A percentile compares a stretch with the other conserved stretches of the same genome.
Conservation (phyloP, 305 asterid genomes). For the Rubia peregrina region DNA sequence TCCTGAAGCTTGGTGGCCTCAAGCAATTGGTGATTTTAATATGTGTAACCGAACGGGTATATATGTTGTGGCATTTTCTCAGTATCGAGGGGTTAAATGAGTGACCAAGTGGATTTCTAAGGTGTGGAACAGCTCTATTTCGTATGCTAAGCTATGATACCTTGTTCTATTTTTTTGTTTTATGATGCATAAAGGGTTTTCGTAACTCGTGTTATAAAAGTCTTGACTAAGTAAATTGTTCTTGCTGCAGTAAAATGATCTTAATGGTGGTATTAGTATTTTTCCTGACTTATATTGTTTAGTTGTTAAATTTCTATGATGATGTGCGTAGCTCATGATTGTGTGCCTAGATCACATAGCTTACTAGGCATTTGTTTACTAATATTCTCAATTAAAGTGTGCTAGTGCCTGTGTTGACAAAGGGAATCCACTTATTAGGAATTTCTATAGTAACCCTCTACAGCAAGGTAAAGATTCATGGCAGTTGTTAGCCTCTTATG, state of each 20-base stretch:
- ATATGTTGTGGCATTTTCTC: slow-evolving; percentile 74
- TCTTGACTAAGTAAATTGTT: neutral
- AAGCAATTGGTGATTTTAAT: slow-evolving; percentile 70
- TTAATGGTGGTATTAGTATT: neutral
- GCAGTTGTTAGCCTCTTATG: neutral
- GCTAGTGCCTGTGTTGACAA: slow-evolving; percentile 85
- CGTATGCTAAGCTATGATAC: neutral
- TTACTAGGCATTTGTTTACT: neutral
- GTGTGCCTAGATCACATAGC: neutral
- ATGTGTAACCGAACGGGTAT: slow-evolving; percentile 88
- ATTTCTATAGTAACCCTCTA: slow-evolving; percentile 86
- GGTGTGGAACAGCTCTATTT: slow-evolving; percentile 37
- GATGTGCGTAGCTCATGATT: neutral
- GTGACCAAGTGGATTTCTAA: slow-evolving; percentile 97
- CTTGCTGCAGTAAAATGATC: neutral
- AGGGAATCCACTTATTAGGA: slow-evolving; percentile 79
- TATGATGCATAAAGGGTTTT: neutral
- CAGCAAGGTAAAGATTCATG: slow-evolving; percentile 61
- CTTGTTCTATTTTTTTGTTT: neutral
- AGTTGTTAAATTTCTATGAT: neutral
- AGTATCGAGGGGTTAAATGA: slow-evolving; percentile 77
- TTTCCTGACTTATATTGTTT: neutral
- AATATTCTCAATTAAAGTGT: slow-evolving; percentile 36
- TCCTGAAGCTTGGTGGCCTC: slow-evolving; percentile 81
- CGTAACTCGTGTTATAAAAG: neutral